These are phyloP conservation scores for Pochonia chlamydosporia DNA, from an alignment of 2,329 filamentous ascomycete genomes.

Conservation along the genomic window DNA sequence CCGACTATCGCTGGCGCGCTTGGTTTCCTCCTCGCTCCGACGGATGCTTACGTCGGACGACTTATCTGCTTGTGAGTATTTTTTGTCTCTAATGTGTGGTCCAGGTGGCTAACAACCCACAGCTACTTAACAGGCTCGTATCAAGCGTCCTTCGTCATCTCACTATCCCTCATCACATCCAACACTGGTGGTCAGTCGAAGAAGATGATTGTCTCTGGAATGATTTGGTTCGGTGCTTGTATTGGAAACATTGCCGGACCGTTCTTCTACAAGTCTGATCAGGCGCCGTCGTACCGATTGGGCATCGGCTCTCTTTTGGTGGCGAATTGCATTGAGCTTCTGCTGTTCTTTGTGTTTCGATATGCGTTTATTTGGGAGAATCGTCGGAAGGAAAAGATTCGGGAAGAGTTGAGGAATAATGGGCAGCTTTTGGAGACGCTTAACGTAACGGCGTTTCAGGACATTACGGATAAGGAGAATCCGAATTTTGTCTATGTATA, in stretches of 20 bases:
- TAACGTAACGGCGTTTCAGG: constrained; percentile 33
- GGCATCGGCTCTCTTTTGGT: constrained; percentile 38
- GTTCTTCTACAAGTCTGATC: constrained; percentile 54
- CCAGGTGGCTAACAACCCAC: background rate
- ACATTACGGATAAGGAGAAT: constrained; percentile 38
- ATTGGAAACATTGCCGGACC: constrained; percentile 57
- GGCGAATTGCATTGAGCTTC: constrained; percentile 31
- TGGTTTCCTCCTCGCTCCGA: constrained; percentile 48
- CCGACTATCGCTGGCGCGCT: constrained; percentile 38
- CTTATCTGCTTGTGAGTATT: constrained; percentile 45
- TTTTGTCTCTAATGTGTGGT: background rate
- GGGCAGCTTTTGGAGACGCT: constrained; percentile 20
- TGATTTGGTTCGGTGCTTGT: constrained; percentile 55
- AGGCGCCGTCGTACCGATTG: constrained; percentile 36
- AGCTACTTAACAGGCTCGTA: constrained; percentile 31
- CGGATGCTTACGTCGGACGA: constrained; percentile 43
- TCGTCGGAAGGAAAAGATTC: constrained; percentile 27
- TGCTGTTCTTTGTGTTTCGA: constrained; percentile 32
- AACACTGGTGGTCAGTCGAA: constrained; percentile 54
- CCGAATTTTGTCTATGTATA: constrained; percentile 36
- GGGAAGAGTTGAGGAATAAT: constrained; percentile 22
- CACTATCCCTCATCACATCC: constrained; percentile 39
- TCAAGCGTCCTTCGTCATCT: constrained; percentile 33
- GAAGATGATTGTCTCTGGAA: constrained; percentile 58
- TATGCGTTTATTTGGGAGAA: constrained; percentile 35